phyloP scores from a whole-genome alignment of 306 rosid species.

The Cicer pinnatifidum region DNA sequence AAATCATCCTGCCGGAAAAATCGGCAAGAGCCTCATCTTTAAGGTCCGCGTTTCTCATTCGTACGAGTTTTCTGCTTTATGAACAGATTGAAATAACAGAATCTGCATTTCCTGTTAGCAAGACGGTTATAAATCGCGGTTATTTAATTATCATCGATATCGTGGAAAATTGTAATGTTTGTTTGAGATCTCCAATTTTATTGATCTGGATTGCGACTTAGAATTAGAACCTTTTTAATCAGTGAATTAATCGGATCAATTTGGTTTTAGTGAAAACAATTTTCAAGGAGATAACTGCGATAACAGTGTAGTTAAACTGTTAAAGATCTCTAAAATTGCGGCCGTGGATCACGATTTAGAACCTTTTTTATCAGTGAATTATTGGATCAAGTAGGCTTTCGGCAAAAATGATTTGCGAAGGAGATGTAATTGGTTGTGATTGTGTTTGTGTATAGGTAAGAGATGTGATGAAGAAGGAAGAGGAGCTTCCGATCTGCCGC shows the following conservation, averaged over 20 bases:
- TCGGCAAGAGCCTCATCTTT: conserved; percentile 94
- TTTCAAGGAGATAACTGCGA: neutral
- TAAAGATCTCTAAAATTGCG: neutral
- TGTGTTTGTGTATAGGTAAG: conserved; percentile 59
- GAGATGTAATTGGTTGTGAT: conserved; percentile 29
- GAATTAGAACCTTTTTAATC: neutral
- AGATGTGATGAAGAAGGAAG: conserved; percentile 90
- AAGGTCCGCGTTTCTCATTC: conserved; percentile 56
- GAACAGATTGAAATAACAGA: neutral
- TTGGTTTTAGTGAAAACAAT: neutral
- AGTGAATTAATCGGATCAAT: neutral
- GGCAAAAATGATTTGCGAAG: neutral
- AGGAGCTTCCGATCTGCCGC: conserved; percentile 86
- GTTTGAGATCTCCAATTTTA: neutral
- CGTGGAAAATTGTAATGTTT: neutral
- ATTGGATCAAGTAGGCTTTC: neutral
- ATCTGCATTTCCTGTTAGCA: conserved; percentile 1
- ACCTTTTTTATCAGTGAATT: neutral
- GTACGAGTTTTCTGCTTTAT: neutral
- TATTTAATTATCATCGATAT: neutral
- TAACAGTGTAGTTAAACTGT: neutral
- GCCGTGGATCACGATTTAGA: neutral
- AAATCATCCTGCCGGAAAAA: conserved; percentile 94
- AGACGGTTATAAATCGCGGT: neutral
- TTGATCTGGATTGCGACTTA: neutral